Conservation (phyloP, 148 eudicot genomes). For the Vaccinium macrocarpon region DNA sequence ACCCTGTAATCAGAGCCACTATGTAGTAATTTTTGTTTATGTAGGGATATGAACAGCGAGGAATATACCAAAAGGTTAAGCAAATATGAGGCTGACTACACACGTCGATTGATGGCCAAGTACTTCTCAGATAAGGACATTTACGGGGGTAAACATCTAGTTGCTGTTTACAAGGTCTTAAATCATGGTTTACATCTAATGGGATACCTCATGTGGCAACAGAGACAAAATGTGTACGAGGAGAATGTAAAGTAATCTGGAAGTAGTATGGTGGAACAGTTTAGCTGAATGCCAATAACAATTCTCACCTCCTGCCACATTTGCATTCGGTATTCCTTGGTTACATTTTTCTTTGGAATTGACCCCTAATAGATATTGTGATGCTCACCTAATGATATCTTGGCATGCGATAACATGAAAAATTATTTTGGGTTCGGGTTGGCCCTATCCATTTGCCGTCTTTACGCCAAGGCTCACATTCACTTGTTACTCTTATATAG, state of each 20-base stretch:
- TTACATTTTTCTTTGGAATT: no score
- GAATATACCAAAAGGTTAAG: slow-evolving; percentile 28
- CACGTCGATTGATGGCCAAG: slow-evolving; percentile 48
- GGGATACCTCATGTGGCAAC: neutral
- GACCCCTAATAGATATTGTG: no score
- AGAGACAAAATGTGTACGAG: neutral
- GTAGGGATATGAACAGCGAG: slow-evolving; percentile 29
- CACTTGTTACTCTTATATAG: neutral
- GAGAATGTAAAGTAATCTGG: neutral
- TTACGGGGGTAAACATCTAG: slow-evolving; percentile 57
- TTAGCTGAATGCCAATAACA: neutral
- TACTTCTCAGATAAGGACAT: slow-evolving; percentile 67
- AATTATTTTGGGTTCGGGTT: neutral
- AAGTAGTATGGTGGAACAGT: neutral
- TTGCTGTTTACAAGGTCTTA: neutral
- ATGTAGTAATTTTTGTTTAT: neutral
- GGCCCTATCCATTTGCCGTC: neutral
- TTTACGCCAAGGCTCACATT: neutral
- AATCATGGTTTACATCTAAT: neutral
- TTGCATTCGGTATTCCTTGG: no score
- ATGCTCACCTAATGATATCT: no score
- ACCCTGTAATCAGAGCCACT: neutral
- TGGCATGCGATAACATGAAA: neutral
- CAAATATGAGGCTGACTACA: slow-evolving; percentile 36
- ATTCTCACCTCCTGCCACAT: neutral